These are phyloP conservation scores for Fraxinus latifolia DNA, from an alignment of 305 asterid genomes.

Conservation along the genomic window DNA sequence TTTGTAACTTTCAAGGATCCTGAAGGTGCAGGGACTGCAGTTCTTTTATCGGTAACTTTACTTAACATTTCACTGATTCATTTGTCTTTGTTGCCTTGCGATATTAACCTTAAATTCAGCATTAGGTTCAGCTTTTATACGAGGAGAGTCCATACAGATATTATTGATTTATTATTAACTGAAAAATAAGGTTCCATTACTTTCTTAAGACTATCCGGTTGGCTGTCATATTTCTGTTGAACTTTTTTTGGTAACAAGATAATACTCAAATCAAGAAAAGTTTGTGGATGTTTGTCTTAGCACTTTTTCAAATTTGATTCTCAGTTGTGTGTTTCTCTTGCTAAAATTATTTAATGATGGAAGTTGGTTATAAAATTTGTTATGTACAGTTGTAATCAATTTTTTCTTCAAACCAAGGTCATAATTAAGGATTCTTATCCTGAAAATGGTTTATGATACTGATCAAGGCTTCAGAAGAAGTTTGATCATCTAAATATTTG, in stretches of 20 bases:
- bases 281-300: background rate
- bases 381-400: background rate
- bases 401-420: background rate
- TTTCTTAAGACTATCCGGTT: background rate
- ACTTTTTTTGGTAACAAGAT: background rate
- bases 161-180: slow-evolving; percentile 5
- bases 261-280: background rate
- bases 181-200: background rate
- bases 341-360: background rate
- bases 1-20: slow-evolving; percentile 70
- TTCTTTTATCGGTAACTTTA: slow-evolving; percentile 61
- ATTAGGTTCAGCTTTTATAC: slow-evolving; percentile 4
- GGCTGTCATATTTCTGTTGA: background rate
- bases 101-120: background rate
- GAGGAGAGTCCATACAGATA: background rate
- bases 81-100: background rate
- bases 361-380: background rate
- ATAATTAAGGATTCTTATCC: background rate
- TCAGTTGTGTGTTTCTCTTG: background rate
- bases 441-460: background rate
- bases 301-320: background rate
- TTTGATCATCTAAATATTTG: background rate
- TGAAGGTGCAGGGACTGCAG: slow-evolving; percentile 78
- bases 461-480: background rate
- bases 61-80: slow-evolving; percentile 12